phyloP scores from a whole-genome alignment of 2,329 filamentous ascomycete species.

The Hawksworthiomyces lignivorus region DNA sequence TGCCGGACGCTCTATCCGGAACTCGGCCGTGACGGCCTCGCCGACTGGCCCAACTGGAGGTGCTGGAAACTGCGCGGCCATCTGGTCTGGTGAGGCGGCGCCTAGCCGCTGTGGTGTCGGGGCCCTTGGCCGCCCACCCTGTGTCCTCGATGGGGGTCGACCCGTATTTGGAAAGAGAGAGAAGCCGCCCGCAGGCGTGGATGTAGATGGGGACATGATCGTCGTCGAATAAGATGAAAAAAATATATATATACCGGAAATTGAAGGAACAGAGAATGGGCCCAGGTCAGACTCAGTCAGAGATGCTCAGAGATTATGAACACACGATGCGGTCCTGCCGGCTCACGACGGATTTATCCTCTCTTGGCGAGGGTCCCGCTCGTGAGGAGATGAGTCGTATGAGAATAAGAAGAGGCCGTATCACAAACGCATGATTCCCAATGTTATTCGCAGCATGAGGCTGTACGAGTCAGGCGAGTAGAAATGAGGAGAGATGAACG shows the following conservation, averaged over 20 bases:
- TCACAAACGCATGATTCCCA: constrained; percentile 4
- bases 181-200: constrained; percentile 38
- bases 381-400: too few species aligned
- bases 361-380: too few species aligned
- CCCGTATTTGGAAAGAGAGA: constrained; percentile 50
- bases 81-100: background rate
- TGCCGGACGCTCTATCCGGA: constrained; percentile 32
- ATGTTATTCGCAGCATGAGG: background rate
- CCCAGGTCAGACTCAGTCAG: too few species aligned
- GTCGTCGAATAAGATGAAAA: too few species aligned
- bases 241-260: too few species aligned
- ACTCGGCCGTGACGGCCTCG: constrained; percentile 15
- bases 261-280: too few species aligned
- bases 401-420: too few species aligned
- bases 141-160: constrained; percentile 36
- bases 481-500: background rate
- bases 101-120: constrained; percentile 25
- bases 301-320: too few species aligned
- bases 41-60: too few species aligned
- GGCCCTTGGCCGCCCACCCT: constrained; percentile 29
- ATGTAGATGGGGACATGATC: too few species aligned
- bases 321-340: too few species aligned
- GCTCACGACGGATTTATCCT: too few species aligned
- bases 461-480: background rate
- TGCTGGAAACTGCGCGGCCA: constrained; percentile 7